Evolutionary conservation across 1,284 basidiomycete species (phyloP), one percentile per base, ranked within the genome.

Genomic region (Cryptococcus jaspeensis): DNA sequence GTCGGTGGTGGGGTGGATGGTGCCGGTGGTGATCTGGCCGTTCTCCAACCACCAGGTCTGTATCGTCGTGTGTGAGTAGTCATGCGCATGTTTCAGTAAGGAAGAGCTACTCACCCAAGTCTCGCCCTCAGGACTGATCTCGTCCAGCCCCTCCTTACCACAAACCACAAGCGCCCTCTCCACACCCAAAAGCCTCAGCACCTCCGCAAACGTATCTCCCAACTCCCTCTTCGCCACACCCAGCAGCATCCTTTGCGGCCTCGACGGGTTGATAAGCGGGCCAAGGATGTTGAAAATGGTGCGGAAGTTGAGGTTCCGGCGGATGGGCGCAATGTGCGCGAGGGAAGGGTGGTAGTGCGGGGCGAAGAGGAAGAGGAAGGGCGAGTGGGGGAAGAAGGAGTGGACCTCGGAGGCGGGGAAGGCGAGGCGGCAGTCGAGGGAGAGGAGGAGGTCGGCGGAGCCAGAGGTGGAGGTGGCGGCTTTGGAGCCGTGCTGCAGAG

Each of bases 241-340:
- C 32, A 98, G 83, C 13, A 99, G 84, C 86, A 97, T 89, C 22
- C 90, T 85, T 25, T 81, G 81, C 0, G 95, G 95, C 18, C 81
- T 80, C 0, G 91, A 89, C 0, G 95, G 96, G 78, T 97, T 98
- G 78, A 97, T 89, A 42, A 98, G 83, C 0, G 95, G 95, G 0
- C 96, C 95, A 41, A 98, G 83, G 57, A 96, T 81, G 79, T 99
- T 99, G 84, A 98, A 98, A 80, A 99, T 87, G 2, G 95, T 98
- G 25, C 94, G 89, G 81, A 97, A 97, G 56, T 93, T 92, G 52
- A 99, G 85, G 0, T 85, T 80, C 67, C 89, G 87, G 52, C 95
- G 87, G 69, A 89, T 85, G 0, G 94, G 92, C 0, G 89, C 90
- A 64, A 99, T 83, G 61, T 85, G 82, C 0, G 88, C 90, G 40